A percentile compares a stretch with the other conserved stretches of the same genome.
These are phyloP conservation scores for Curvularia spicifera DNA, from an alignment of 2,329 filamentous ascomycete genomes.

Conservation along the genomic window DNA sequence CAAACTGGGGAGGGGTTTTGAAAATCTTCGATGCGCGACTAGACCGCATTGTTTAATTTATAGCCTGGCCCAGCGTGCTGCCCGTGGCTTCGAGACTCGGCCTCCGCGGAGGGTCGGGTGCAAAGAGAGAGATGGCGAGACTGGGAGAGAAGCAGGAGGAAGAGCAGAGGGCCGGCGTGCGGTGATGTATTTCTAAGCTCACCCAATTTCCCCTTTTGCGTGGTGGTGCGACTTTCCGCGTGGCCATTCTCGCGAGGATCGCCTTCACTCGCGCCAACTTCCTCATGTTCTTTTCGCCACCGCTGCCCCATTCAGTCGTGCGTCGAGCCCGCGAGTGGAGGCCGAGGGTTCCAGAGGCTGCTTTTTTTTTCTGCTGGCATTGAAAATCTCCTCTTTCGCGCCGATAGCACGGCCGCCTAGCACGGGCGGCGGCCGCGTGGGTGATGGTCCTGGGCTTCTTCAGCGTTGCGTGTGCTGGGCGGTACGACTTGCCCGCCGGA, in stretches of 20 bases:
- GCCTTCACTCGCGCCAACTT: constrained; percentile 1
- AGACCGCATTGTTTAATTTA: constrained; percentile 22
- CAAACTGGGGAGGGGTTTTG: constrained; percentile 10
- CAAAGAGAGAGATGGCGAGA: not conserved
- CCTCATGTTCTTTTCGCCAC: constrained; percentile 1
- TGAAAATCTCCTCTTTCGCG: constrained; percentile 1
- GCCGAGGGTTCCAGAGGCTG: constrained; percentile 2
- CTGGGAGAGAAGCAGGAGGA: not conserved
- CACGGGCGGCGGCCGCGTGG: not conserved
- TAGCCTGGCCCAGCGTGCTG: constrained; percentile 2
- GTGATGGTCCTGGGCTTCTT: not conserved
- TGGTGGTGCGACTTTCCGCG: not conserved
- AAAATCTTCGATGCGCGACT: constrained; percentile 15
- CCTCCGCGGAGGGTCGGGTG: constrained; percentile 10
- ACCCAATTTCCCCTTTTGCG: not conserved
- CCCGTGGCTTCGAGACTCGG: not conserved
- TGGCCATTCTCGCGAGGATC: constrained; percentile 1
- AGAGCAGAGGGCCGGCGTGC: not conserved
- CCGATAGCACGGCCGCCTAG: constrained; percentile 4
- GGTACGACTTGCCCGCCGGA: not conserved
- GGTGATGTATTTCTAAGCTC: constrained; percentile 2
- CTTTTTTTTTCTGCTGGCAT: not conserved
- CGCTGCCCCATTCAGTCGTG: not conserved
- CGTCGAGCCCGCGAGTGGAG: too few relatives aligned
- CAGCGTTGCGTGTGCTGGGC: not conserved